Base-by-base conservation (phyloP, 441 rosid genomes). In the Corymbia calophylla region DNA sequence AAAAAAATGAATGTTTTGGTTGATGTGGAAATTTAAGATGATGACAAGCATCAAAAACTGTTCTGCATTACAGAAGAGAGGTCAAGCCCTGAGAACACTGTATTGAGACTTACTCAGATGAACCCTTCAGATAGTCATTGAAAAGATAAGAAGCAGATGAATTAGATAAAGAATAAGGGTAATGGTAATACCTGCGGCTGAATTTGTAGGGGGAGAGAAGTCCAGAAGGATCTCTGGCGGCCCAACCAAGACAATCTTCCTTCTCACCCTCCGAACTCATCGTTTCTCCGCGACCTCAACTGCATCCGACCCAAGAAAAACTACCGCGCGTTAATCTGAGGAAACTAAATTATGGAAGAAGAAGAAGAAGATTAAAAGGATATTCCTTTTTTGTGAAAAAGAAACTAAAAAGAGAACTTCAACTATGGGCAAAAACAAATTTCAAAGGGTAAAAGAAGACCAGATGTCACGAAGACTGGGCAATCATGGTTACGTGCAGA, bases 161-260 rank as follows among this genome's bases (percentile, higher is more conserved):
- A 68, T 31, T 8, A 3, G 9, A 32, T 8, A 31, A 32, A 18
- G 39, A 68, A 68, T 68, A 70, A 35, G 9, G 81, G 81, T 70
- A 39, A 70, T 18, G 27, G 39, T 68, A 32, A 47, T 27, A 95
- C 98, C 99, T 96, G 91, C 98, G 97, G 88, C 88, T 94, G 94
- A 97, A 94, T 44, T 91, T 91, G 91, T 94, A 93, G 25, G 97
- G 98, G 11, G 98, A 96, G 68, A 96, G 92, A 93, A 93, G 87
- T 91, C 99, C 98, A 84, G 98, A 95, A 56, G 97, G 92, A 90
- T 96, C 97, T 90, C 91, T 92, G 32, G 99, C 99, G 39, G 99
- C 99, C 99, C 98, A 97, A 3, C 95, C 96, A 88, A 95, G 89
- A 89, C 98, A 96, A 89, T 96, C 89, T 77, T 91, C 90, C 47